Percentiles rank a stretch among this genome's conserved stretches.
Conservation (phyloP, 164 flowering plant species). For the Vitis cinerea region DNA sequence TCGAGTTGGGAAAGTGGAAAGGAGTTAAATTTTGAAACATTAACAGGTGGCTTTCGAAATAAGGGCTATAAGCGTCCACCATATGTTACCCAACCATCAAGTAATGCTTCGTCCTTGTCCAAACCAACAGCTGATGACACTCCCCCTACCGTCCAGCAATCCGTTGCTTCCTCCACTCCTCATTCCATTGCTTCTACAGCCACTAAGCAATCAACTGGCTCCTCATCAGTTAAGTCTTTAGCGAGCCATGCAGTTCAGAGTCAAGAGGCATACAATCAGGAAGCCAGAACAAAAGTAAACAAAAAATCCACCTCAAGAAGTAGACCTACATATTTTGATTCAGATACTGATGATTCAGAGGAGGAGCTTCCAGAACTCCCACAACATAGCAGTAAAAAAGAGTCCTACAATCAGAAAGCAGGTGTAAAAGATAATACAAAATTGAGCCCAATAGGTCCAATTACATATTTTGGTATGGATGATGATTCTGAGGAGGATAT, state of each 20-base stretch:
- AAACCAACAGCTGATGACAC: constrained; percentile 19
- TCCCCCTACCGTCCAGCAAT: constrained; percentile 15
- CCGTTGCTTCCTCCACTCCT: constrained; percentile 11
- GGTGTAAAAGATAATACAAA: constrained; percentile 7
- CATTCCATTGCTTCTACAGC: constrained; percentile 8
- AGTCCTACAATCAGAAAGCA: constrained; percentile 6
- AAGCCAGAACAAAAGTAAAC: constrained; percentile 8
- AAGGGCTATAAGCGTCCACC: constrained; percentile 55
- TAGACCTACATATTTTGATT: constrained; percentile 11
- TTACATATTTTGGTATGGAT: constrained; percentile 35
- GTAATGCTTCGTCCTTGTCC: constrained; percentile 21
- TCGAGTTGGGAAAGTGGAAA: constrained; percentile 28
- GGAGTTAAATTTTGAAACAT: constrained; percentile 44
- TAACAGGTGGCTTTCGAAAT: constrained; percentile 76
- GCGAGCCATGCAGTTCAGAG: constrained; percentile 7
- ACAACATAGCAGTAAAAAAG: constrained; percentile 10
- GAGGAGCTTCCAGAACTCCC: constrained; percentile 30
- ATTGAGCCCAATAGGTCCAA: constrained; percentile 18
- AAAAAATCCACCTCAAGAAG: constrained; percentile 19
- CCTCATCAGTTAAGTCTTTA: constrained; percentile 13
- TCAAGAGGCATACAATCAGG: constrained; percentile 18
- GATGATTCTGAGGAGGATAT: constrained; percentile 33
- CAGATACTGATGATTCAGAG: constrained; percentile 25
- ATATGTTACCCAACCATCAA: constrained; percentile 29
- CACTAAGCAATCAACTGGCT: too few relatives aligned